Evolutionary conservation across 164 flowering plant species (phyloP).

Genomic region (Sextonia rubra): DNA sequence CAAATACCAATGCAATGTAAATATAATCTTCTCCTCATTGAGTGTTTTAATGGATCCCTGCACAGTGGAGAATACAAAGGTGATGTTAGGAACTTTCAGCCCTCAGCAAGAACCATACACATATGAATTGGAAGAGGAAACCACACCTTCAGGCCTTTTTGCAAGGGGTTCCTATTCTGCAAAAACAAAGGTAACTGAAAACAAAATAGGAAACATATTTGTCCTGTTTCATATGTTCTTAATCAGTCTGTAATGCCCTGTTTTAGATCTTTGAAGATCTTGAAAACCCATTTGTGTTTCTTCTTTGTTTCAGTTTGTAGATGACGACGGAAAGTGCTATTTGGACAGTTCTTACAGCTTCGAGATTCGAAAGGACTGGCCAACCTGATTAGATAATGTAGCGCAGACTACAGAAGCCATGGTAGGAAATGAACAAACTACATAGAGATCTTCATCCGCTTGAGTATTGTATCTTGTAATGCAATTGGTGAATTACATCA

Average conservation of each 20-base stretch:
- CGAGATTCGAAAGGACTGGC: conserved; percentile 56
- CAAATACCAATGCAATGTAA: background rate
- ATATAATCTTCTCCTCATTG: background rate
- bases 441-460: background rate
- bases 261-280: background rate
- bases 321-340: conserved; percentile 53
- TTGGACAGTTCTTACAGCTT: conserved; percentile 48
- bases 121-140: conserved; percentile 40
- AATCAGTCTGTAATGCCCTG: background rate
- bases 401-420: too few relatives aligned
- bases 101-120: conserved; percentile 51
- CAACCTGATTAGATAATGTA: conserved; percentile 4
- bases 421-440: background rate
- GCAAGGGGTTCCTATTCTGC: conserved; percentile 52
- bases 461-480: conserved; percentile 8
- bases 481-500: background rate
- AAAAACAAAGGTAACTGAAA: conserved; percentile 39
- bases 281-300: background rate
- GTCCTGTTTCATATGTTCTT: too few relatives aligned
- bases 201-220: background rate
- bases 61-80: conserved; percentile 42
- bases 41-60: conserved; percentile 1
- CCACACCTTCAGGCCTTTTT: conserved; percentile 45
- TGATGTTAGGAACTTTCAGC: conserved; percentile 56
- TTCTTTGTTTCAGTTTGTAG: conserved; percentile 33